Evolutionary conservation across 1,139 yeast genomes (phyloP).

Genomic region (Taphrina wiesneri): DNA sequence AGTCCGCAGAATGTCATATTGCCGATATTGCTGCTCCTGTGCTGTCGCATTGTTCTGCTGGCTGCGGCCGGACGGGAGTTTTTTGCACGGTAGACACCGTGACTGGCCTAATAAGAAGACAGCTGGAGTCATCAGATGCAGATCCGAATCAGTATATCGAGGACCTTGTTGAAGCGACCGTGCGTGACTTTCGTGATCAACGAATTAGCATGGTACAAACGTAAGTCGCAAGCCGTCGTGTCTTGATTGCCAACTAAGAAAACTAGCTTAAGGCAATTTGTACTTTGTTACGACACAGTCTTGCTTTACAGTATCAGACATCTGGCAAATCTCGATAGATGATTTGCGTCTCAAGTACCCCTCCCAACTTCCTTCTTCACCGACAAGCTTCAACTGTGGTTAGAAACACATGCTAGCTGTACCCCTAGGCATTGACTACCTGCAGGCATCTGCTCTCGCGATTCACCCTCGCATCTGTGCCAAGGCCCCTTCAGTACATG

Average conservation of each 20-base stretch:
- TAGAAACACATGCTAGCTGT: too few relatives aligned
- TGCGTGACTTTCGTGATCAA: constrained; percentile 65
- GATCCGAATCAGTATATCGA: background rate
- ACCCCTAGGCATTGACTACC: too few relatives aligned
- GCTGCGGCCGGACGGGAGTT: constrained; percentile 90
- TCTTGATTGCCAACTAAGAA: background rate
- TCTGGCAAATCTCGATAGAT: background rate
- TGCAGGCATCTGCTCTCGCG: too few relatives aligned
- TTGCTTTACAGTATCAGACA: constrained; percentile 19
- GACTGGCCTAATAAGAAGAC: constrained; percentile 50
- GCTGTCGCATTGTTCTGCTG: constrained; percentile 84
- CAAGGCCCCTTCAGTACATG: too few relatives aligned
- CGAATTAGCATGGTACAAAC: constrained; percentile 83
- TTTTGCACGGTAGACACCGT: constrained; percentile 74
- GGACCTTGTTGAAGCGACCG: constrained; percentile 60
- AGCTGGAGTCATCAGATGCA: background rate
- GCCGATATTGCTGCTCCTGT: constrained; percentile 48
- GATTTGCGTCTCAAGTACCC: too few relatives aligned
- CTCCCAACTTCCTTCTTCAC: too few relatives aligned
- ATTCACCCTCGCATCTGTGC: too few relatives aligned
- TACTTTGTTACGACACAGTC: constrained; percentile 67
- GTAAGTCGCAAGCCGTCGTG: background rate
- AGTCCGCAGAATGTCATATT: background rate
- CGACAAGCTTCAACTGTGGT: too few relatives aligned
- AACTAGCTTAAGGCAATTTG: constrained; percentile 60